Evolutionary conservation across 2,329 filamentous ascomycete species (phyloP).

Genomic region (Stemphylium vesicarium): DNA sequence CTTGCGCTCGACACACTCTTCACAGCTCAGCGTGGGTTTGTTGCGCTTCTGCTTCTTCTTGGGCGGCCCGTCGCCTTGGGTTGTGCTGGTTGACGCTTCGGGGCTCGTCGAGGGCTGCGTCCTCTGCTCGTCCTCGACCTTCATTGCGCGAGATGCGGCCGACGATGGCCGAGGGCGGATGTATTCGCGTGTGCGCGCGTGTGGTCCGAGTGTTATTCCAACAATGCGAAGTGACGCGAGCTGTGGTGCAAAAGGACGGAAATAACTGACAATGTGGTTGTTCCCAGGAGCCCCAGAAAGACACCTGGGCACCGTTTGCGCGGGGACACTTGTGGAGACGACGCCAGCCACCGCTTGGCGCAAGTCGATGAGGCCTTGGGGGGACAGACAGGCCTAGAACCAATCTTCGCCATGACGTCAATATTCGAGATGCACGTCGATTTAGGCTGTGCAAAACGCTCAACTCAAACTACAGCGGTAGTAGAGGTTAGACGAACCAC

Average conservation of each 20-base stretch:
- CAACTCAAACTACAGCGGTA: no score
- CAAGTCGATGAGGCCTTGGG: neutral
- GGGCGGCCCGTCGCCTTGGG: constrained; percentile 42
- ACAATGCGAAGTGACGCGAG: constrained; percentile 23
- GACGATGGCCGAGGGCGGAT: neutral
- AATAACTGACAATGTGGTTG: constrained; percentile 32
- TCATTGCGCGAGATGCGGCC: constrained; percentile 2
- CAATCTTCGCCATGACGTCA: neutral
- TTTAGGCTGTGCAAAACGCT: neutral
- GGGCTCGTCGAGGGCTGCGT: constrained; percentile 29
- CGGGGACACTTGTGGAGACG: constrained; percentile 15
- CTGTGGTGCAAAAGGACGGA: constrained; percentile 32
- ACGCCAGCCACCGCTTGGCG: constrained; percentile 25
- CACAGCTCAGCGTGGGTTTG: constrained; percentile 80
- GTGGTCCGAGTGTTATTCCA: neutral
- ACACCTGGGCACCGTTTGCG: constrained; percentile 12
- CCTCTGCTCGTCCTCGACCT: constrained; percentile 13
- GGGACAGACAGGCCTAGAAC: constrained; percentile 6
- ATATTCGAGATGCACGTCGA: neutral
- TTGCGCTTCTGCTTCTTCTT: constrained; percentile 82
- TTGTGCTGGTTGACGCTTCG: constrained; percentile 21
- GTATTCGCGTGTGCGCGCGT: neutral
- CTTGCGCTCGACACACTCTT: constrained; percentile 81
- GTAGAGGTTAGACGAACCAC: neutral
- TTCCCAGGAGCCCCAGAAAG: constrained; percentile 27